Conservation (phyloP, 1,139 yeast genomes). For the Cylindricascospora bacillispora region DNA sequence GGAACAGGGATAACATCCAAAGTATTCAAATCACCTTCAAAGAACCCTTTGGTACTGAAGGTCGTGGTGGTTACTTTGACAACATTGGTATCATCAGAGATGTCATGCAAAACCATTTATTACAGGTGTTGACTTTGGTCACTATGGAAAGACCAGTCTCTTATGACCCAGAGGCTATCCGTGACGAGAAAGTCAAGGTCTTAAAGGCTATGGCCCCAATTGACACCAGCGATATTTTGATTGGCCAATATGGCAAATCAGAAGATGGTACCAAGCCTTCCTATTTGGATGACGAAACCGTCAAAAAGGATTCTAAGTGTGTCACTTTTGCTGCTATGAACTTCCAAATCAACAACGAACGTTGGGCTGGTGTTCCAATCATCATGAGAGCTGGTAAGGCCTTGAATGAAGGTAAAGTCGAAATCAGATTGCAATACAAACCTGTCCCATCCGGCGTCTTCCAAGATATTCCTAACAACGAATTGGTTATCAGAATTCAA, state of each 20-base stretch:
- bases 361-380: slow-evolving; percentile 98
- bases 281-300: slow-evolving; percentile 90
- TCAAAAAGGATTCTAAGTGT: slow-evolving; percentile 65
- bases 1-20: slow-evolving; percentile 71
- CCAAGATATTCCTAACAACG: slow-evolving; percentile 75
- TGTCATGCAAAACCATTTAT: slow-evolving; percentile 93
- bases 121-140: slow-evolving; percentile 81
- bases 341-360: slow-evolving; percentile 69
- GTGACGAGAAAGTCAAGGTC: slow-evolving; percentile 93
- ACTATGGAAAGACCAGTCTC: slow-evolving; percentile 95
- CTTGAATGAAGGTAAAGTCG: slow-evolving; percentile 82
- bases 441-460: slow-evolving; percentile 77
- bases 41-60: slow-evolving; percentile 96
- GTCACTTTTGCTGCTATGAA: slow-evolving; percentile 87
- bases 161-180: slow-evolving; percentile 80
- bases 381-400: slow-evolving; percentile 96
- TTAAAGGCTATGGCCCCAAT: slow-evolving; percentile 69
- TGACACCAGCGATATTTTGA: slow-evolving; percentile 49
- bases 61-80: slow-evolving; percentile 97
- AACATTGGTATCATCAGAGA: slow-evolving; percentile 91
- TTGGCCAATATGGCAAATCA: slow-evolving; percentile 82
- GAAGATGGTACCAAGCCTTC: slow-evolving; percentile 84
- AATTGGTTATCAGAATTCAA: slow-evolving; percentile 84
- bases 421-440: slow-evolving; percentile 85
- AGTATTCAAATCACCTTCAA: slow-evolving; percentile 83